Conservation (phyloP, 768 basidiomycete species). For the Russula sp. region DNA sequence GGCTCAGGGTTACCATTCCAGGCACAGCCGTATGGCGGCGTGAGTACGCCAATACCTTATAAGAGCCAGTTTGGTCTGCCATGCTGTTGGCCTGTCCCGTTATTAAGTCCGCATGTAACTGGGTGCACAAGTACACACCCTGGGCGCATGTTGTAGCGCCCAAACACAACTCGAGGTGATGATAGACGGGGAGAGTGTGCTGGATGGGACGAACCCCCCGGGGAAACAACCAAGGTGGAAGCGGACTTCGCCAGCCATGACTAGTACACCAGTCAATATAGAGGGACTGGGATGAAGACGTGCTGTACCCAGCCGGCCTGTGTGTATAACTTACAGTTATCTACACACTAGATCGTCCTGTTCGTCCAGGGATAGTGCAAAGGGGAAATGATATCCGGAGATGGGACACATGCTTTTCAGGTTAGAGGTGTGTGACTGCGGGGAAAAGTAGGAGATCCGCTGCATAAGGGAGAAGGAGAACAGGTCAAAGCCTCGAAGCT, state of each 20-base stretch:
- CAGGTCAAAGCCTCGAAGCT: neutral
- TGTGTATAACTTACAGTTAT: neutral
- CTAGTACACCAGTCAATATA: neutral
- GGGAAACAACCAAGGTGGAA: neutral
- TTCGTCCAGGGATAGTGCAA: neutral
- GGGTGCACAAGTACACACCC: constrained; percentile 9
- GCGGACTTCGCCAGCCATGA: neutral
- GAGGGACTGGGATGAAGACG: neutral
- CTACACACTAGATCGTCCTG: neutral
- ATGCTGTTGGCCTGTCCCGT: constrained; percentile 6
- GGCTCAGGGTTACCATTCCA: constrained; percentile 18
- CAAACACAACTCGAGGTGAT: neutral
- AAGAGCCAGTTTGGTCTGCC: constrained; percentile 2
- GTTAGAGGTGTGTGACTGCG: neutral
- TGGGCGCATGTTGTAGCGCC: constrained; percentile 9
- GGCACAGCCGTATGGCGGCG: neutral
- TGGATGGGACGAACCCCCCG: neutral
- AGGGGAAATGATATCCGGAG: neutral
- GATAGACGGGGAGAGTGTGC: neutral
- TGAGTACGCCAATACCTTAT: neutral
- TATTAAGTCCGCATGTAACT: constrained; percentile 9
- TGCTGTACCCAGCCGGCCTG: neutral
- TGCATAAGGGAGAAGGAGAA: neutral
- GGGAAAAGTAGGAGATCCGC: neutral
- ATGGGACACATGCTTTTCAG: neutral